Evolutionary conservation across 495 filamentous ascomycete species (phyloP), one percentile per base, ranked within the genome.

Genomic region (Hapsidospora chrysogenum): DNA sequence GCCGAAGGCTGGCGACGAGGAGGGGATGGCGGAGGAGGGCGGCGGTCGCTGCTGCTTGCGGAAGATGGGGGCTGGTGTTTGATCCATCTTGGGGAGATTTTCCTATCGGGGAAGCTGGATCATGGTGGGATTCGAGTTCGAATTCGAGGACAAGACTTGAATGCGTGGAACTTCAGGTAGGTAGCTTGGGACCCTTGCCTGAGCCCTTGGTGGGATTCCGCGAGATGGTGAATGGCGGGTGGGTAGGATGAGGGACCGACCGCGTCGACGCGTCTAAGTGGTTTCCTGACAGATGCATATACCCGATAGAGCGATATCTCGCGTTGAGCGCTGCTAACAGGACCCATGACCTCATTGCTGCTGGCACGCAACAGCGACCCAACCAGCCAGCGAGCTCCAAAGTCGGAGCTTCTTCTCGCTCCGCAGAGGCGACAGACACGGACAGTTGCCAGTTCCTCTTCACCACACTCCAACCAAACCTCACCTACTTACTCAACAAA

Each of bases 1-100:
- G 18, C 69, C 81, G 55, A 94, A 94, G 21, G 74, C 85, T 31
- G 85, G 84, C 9, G 85, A 92, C 1, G 85, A 93, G 2, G 85
- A 94, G 7, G 80, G 80, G 29, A 89, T 77, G 19, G 63, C 63
- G 45, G 79, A 70, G 35, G 31, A 48, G 23, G 42, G 26, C 8
- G 40, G 25, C 4, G 52, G 41, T 13, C 51, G 47, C 16, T 42
- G 44, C 8, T 45, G 53, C 37, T 58, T 57, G 26, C 35, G 35
- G 20, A 37, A 37, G 25, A 30, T 37, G 25, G 35, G 16, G 18
- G 35, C 23, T n/a, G 35, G 25, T 21, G 35, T 37, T 21, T 29
- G 19, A 26, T 30, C 35, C 26, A 37, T 29, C 16, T 1, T 27
- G 2, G 14, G 7, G 32, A 35, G 3, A n/a, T 21, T 30, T n/a